Evolutionary conservation across 2,329 filamentous ascomycete species (phyloP).

Genomic region (Celoporthe dispersa): DNA sequence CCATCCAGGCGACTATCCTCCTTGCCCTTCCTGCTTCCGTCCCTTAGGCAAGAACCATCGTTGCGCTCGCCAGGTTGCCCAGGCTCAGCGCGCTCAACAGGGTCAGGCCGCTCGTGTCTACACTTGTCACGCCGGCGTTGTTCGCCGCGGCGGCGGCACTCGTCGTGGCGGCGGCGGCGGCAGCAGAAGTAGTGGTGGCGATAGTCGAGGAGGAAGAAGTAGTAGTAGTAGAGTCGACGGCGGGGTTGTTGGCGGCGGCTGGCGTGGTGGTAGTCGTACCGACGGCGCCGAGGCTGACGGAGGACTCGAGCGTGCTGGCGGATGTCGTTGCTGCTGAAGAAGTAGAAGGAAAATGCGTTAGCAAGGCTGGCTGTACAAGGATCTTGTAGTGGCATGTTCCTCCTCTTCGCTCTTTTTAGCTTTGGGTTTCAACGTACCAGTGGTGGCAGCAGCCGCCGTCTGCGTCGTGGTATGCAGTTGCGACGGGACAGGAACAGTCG

Average conservation of each 20-base stretch:
- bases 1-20: background rate
- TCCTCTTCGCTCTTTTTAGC: background rate
- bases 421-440: background rate
- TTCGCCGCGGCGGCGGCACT: slow-evolving; percentile 28
- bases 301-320: slow-evolving; percentile 33
- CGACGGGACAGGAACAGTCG: slow-evolving; percentile 31
- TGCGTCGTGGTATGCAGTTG: slow-evolving; percentile 25
- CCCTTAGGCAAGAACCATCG: slow-evolving; percentile 23
- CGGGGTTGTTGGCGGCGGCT: slow-evolving; percentile 32
- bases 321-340: slow-evolving; percentile 21
- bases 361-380: background rate
- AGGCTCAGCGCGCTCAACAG: slow-evolving; percentile 50
- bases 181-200: background rate
- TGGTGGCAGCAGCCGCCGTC: slow-evolving; percentile 12
- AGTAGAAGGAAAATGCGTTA: background rate
- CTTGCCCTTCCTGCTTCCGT: background rate
- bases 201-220: no score
- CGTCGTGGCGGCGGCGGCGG: slow-evolving; percentile 20
- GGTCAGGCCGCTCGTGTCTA: slow-evolving; percentile 47
- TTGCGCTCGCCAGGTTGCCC: slow-evolving; percentile 45
- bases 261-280: slow-evolving; percentile 31
- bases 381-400: background rate
- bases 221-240: slow-evolving; percentile 30
- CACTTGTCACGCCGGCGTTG: slow-evolving; percentile 35
- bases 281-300: slow-evolving; percentile 35